A percentile compares a stretch with the other conserved stretches of the same genome.
Evolutionary conservation across 2,329 filamentous ascomycete species (phyloP).

Genomic region (Cladosporium sp.): DNA sequence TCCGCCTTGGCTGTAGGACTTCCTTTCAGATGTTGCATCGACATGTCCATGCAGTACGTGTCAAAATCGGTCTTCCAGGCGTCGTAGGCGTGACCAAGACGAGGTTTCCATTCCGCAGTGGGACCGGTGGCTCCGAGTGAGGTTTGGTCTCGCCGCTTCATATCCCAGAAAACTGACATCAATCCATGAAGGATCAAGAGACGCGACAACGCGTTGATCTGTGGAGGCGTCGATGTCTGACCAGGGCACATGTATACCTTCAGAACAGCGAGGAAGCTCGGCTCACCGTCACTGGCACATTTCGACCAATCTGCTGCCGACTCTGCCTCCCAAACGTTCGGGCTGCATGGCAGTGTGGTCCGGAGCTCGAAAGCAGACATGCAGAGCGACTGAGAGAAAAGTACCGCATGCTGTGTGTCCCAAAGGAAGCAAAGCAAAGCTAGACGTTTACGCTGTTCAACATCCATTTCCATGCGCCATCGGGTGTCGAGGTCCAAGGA

Average conservation of each 20-base stretch:
- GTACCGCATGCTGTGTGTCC: constrained; percentile 64
- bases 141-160: constrained; percentile 63
- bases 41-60: constrained; percentile 47
- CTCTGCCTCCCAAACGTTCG: constrained; percentile 58
- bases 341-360: constrained; percentile 56
- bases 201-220: constrained; percentile 54
- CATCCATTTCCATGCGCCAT: constrained; percentile 57
- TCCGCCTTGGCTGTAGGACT: constrained; percentile 36
- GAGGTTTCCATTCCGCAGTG: constrained; percentile 51
- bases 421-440: constrained; percentile 65
- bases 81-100: constrained; percentile 56
- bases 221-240: constrained; percentile 38
- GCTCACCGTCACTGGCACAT: constrained; percentile 17
- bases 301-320: constrained; percentile 52
- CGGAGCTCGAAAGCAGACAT: constrained; percentile 66
- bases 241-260: constrained; percentile 57
- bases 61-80: constrained; percentile 62
- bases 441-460: constrained; percentile 60
- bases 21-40: constrained; percentile 34
- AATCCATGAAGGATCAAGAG: constrained; percentile 60
- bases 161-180: constrained; percentile 64
- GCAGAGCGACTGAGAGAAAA: constrained; percentile 66
- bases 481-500: constrained; percentile 44
- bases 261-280: constrained; percentile 54
- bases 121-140: constrained; percentile 43